Conservation (phyloP, 345 rosid genomes). For the Noccaea caerulescens region DNA sequence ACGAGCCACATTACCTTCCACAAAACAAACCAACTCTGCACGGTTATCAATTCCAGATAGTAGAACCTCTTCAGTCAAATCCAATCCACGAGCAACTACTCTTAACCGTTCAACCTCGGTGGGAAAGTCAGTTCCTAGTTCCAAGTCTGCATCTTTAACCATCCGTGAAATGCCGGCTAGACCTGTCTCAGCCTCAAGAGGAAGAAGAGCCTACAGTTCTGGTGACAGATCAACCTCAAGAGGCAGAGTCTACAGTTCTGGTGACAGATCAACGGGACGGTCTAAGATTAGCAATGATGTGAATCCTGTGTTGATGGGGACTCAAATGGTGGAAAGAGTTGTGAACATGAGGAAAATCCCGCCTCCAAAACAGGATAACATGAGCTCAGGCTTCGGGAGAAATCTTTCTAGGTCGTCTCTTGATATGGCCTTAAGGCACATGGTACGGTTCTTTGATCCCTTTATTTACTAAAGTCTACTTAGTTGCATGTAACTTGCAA, state of each 20-base stretch:
- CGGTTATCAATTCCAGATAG: neutral
- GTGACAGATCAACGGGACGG: conserved; percentile 53
- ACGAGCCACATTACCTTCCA: conserved; percentile 52
- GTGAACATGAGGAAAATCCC: conserved; percentile 86
- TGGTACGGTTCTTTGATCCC: conserved; percentile 54
- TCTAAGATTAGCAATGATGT: conserved; percentile 59
- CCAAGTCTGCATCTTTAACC: conserved; percentile 56
- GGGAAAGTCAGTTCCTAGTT: conserved; percentile 49
- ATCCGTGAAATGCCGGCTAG: conserved; percentile 56
- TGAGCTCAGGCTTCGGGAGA: conserved; percentile 67
- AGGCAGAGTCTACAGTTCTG: conserved; percentile 51
- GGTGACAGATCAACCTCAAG: conserved; percentile 57
- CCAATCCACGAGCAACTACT: conserved; percentile 46
- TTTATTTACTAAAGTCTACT: conserved; percentile 1
- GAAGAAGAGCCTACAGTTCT: conserved; percentile 55
- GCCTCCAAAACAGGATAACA: conserved; percentile 63
- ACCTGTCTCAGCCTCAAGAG: conserved; percentile 55
- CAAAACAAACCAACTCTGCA: conserved; percentile 32
- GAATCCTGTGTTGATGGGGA: conserved; percentile 72
- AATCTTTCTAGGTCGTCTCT: conserved; percentile 77
- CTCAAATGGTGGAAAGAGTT: conserved; percentile 87
- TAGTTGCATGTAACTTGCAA: neutral
- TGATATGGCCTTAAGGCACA: conserved; percentile 89
- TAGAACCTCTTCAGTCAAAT: conserved; percentile 29
- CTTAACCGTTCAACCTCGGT: conserved; percentile 56